Conservation (phyloP, 441 rosid genomes). For the Adansonia rubrostipa region DNA sequence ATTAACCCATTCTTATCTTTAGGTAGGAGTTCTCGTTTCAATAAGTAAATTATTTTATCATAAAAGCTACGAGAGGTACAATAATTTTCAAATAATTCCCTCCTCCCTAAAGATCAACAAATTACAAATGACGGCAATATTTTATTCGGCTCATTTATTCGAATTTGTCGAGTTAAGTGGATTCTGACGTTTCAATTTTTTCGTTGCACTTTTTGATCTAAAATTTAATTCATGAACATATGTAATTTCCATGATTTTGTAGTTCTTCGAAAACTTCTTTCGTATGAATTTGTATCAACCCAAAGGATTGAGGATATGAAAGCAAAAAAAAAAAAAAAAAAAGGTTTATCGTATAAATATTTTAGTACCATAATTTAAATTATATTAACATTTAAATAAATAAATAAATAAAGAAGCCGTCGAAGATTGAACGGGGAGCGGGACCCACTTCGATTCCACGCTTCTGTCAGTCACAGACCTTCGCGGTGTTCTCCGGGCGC, state of each 20-base stretch:
- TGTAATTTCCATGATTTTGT: background rate
- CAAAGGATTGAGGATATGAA: background rate
- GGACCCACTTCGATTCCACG: conserved; percentile 14
- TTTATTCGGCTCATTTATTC: background rate
- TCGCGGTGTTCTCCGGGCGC: background rate
- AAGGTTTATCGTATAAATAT: too few species aligned
- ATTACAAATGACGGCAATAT: background rate
- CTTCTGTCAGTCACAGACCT: background rate
- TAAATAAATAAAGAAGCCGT: too few species aligned
- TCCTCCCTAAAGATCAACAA: background rate
- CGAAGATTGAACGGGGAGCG: conserved; percentile 27
- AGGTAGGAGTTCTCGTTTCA: too few species aligned
- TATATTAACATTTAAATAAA: too few species aligned
- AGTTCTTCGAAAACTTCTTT: background rate
- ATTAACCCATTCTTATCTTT: too few species aligned
- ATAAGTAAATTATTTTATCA: too few species aligned
- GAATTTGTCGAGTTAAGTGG: background rate
- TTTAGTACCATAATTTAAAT: too few species aligned
- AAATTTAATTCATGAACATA: background rate
- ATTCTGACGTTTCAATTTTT: background rate
- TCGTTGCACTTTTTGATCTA: background rate
- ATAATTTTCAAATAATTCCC: too few species aligned
- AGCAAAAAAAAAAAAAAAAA: background rate
- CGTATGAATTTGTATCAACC: background rate
- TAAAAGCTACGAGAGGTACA: too few species aligned